Percentiles rank a stretch among this genome's conserved stretches.
These are phyloP conservation scores for Bacidia gigantensis DNA, from an alignment of 495 filamentous ascomycete species.

Conservation along the genomic window DNA sequence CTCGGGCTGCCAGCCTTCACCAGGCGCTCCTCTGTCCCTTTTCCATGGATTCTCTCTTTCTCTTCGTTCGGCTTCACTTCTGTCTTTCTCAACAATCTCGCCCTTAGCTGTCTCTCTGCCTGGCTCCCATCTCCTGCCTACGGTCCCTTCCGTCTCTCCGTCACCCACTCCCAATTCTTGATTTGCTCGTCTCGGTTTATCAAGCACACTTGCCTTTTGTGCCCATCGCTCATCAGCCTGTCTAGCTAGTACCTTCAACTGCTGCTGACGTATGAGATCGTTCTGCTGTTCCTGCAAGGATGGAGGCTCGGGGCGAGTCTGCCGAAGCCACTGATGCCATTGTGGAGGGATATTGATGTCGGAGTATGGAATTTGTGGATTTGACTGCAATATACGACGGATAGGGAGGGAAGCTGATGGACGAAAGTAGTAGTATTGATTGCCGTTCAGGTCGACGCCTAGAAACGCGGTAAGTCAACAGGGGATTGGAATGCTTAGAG, in stretches of 20 bases:
- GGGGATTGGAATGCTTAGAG: background rate
- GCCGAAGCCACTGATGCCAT: slow-evolving; percentile 96
- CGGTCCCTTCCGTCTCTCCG: slow-evolving; percentile 20
- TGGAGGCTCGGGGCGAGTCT: slow-evolving; percentile 58
- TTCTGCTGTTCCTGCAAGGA: slow-evolving; percentile 57
- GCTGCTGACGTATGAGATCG: slow-evolving; percentile 52
- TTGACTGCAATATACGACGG: slow-evolving; percentile 56
- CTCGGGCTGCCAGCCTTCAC: slow-evolving; percentile 52
- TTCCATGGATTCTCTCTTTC: slow-evolving; percentile 45
- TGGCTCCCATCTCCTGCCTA: slow-evolving; percentile 14
- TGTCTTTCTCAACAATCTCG: slow-evolving; percentile 17
- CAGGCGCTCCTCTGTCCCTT: slow-evolving; percentile 27
- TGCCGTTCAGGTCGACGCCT: slow-evolving; percentile 78
- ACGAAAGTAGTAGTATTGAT: slow-evolving; percentile 91
- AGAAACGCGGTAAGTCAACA: slow-evolving; percentile 1
- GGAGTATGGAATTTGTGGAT: slow-evolving; percentile 44
- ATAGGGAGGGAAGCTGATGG: slow-evolving; percentile 42
- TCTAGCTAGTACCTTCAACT: slow-evolving; percentile 60
- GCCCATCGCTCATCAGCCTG: slow-evolving; percentile 79
- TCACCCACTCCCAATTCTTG: slow-evolving; percentile 19
- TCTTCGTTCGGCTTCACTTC: slow-evolving; percentile 11
- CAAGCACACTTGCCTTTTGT: slow-evolving; percentile 52
- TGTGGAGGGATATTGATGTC: slow-evolving; percentile 53
- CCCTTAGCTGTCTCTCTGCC: slow-evolving; percentile 6
- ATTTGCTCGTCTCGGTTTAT: slow-evolving; percentile 32